phyloP scores from a whole-genome alignment of 805 yeast species.

The Ogataea methanolica region DNA sequence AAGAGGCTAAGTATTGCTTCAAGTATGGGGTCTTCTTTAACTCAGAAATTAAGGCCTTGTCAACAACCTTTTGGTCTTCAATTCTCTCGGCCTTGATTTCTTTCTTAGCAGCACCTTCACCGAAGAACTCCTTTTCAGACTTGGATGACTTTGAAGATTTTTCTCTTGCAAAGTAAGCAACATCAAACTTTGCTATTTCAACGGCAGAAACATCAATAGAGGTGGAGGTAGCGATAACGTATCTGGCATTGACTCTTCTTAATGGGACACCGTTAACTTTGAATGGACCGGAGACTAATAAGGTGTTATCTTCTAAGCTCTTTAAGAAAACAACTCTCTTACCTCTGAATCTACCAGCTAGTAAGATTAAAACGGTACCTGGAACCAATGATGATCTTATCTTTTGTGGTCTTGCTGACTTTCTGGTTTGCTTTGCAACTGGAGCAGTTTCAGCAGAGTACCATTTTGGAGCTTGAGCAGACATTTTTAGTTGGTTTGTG shows the following conservation, averaged over 20 bases:
- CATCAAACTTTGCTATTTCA: conserved; percentile 87
- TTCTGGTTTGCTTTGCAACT: conserved; percentile 85
- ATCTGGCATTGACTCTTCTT: conserved; percentile 98
- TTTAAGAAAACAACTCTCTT: conserved; percentile 98
- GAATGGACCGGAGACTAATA: conserved; percentile 98
- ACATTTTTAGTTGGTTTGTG: conserved; percentile 18
- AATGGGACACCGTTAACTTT: conserved; percentile 99
- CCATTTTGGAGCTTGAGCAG: conserved; percentile 74
- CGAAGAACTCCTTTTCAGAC: conserved; percentile 91
- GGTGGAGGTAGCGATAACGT: conserved; percentile 98
- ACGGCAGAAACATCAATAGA: conserved; percentile 71
- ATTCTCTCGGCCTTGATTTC: conserved; percentile 91
- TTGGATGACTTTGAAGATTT: conserved; percentile 75
- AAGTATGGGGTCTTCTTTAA: conserved; percentile 97
- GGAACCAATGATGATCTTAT: conserved; percentile 67
- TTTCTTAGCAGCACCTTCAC: conserved; percentile 72
- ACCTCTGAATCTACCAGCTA: conserved; percentile 99
- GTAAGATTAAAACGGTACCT: conserved; percentile 63
- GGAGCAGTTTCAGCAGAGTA: conserved; percentile 90
- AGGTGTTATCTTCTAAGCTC: conserved; percentile 95
- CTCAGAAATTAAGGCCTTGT: conserved; percentile 86
- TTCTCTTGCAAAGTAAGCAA: conserved; percentile 95
- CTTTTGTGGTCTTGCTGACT: conserved; percentile 89
- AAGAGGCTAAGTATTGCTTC: conserved; percentile 91
- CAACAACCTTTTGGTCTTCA: conserved; percentile 95